A percentile compares a stretch with the other conserved stretches of the same genome.
These are phyloP conservation scores for Backusella australiensis DNA, from an alignment of 192 early-diverging fungal species.

Conservation along the genomic window DNA sequence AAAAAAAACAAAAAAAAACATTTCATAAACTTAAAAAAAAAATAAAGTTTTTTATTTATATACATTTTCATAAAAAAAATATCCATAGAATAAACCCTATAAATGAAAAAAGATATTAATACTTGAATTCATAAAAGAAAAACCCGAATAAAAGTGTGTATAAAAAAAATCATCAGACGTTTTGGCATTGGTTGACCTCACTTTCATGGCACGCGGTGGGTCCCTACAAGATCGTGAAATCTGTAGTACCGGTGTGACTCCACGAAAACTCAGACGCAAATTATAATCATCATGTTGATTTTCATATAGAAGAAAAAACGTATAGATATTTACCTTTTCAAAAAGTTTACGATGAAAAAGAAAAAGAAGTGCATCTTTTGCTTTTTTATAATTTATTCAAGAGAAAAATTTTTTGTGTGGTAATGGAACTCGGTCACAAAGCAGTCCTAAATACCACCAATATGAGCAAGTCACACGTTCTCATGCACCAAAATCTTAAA, in stretches of 20 bases:
- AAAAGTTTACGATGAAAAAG: not conserved
- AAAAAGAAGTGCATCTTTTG: not conserved
- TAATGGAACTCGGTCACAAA: no score
- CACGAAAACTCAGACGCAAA: constrained; percentile 17
- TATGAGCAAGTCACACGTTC: no score
- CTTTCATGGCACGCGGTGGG: not conserved
- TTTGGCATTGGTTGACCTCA: constrained; percentile 4
- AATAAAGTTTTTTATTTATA: no score
- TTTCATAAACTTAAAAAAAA: no score
- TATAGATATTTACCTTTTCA: not conserved
- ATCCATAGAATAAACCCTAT: not conserved
- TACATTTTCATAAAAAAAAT: no score
- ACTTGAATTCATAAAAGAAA: not conserved
- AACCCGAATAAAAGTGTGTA: no score
- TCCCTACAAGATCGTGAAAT: constrained; percentile 2
- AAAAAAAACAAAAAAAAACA: no score
- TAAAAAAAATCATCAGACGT: constrained; percentile 5
- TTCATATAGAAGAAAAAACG: not conserved
- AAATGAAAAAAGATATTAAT: not conserved
- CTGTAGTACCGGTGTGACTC: constrained; percentile 8
- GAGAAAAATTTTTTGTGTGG: no score
- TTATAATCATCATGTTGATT: constrained; percentile 9
- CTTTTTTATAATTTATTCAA: no score
- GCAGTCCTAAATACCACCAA: no score
- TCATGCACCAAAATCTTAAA: no score